These are phyloP conservation scores for Musa beccarii DNA, from an alignment of 176 grass and related monocot genomes.

Conservation along the genomic window DNA sequence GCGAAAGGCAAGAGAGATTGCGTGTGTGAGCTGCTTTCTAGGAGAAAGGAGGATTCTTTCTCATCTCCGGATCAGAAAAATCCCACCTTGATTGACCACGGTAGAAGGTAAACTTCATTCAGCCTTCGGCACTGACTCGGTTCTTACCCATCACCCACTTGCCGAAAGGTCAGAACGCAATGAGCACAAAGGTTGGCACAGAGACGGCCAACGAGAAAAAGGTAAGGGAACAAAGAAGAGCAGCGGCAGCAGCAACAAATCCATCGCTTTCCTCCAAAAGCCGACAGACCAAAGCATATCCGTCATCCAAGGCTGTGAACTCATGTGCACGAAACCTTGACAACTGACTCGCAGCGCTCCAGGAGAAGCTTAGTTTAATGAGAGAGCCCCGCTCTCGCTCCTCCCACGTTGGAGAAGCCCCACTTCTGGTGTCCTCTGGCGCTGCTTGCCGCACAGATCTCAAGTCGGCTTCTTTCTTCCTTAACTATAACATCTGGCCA, in stretches of 20 bases:
- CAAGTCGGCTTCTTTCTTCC: background rate
- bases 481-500: background rate
- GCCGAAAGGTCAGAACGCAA: too few relatives aligned
- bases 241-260: background rate
- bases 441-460: background rate
- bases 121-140: background rate
- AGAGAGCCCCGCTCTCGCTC: background rate
- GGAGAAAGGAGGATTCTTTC: background rate
- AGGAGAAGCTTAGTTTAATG: conserved; percentile 2
- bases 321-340: background rate
- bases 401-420: background rate
- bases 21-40: background rate
- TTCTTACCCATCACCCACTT: too few relatives aligned
- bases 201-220: background rate
- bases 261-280: background rate
- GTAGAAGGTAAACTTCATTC: background rate
- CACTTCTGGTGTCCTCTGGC: background rate
- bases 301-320: background rate
- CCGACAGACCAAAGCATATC: background rate
- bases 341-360: too few relatives aligned
- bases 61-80: background rate
- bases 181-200: too few relatives aligned
- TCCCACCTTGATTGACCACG: background rate
- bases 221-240: background rate
- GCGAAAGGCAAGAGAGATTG: background rate